A percentile compares a stretch with the other conserved stretches of the same genome.
Evolutionary conservation across 1,139 yeast species (phyloP).

Genomic region (Saccharomyces hybrid): DNA sequence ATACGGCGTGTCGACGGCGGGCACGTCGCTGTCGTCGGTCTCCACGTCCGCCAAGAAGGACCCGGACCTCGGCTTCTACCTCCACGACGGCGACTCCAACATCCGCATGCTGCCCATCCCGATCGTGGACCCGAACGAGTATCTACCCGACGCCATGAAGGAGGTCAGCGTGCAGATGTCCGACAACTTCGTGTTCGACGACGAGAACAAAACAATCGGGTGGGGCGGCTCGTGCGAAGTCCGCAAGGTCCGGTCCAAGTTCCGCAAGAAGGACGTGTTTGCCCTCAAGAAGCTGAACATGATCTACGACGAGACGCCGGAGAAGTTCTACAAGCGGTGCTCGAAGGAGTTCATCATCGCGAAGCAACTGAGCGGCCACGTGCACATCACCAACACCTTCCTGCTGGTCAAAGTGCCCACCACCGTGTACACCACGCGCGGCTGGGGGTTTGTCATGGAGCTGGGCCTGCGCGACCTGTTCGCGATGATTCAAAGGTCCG

Average conservation of each 20-base stretch:
- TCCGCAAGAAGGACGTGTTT: constrained; percentile 32
- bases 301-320: constrained; percentile 52
- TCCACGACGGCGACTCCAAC: constrained; percentile 34
- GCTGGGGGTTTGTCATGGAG: constrained; percentile 75
- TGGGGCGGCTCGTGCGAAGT: constrained; percentile 72
- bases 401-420: constrained; percentile 53
- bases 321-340: constrained; percentile 60
- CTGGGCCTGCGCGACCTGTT: constrained; percentile 63
- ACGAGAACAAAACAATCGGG: constrained; percentile 45
- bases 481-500: constrained; percentile 45
- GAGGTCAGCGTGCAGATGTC: constrained; percentile 46
- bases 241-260: constrained; percentile 41
- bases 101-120: constrained; percentile 52
- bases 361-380: constrained; percentile 41
- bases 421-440: constrained; percentile 47
- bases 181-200: constrained; percentile 50
- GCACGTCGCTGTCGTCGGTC: not conserved
- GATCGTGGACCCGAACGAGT: constrained; percentile 60
- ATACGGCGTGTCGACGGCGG: constrained; percentile 18
- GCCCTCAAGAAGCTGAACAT: constrained; percentile 65
- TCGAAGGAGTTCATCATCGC: constrained; percentile 57
- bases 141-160: constrained; percentile 48
- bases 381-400: constrained; percentile 52
- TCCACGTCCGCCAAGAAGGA: constrained; percentile 8
- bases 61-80: constrained; percentile 22